Conservation (phyloP, 495 filamentous ascomycete genomes). For the Hyphodiscus hymeniophilus region DNA sequence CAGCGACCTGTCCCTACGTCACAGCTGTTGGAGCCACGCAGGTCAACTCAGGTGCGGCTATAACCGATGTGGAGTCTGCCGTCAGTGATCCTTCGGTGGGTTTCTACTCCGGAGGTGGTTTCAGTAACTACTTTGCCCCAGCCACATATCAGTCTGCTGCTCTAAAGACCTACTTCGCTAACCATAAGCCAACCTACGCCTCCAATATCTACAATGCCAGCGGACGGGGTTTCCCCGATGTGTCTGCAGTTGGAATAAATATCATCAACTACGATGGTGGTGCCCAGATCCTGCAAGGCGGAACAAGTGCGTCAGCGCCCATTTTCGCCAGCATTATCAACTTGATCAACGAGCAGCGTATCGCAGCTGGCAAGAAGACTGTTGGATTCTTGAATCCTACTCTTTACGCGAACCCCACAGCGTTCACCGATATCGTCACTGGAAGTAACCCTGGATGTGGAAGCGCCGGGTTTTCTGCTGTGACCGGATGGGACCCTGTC, state of each 20-base stretch:
- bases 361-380: conserved; percentile 35
- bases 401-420: conserved; percentile 38
- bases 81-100: not conserved
- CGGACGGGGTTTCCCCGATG: not conserved
- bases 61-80: not conserved
- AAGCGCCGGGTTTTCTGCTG: conserved; percentile 40
- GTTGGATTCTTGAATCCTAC: conserved; percentile 47
- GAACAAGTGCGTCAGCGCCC: conserved; percentile 32
- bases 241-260: conserved; percentile 16
- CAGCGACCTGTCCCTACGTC: conserved; percentile 36
- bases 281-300: conserved; percentile 19
- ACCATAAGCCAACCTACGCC: conserved; percentile 19
- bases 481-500: conserved; percentile 55
- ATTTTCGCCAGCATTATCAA: conserved; percentile 31
- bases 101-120: conserved; percentile 38
- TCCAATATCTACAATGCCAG: not conserved
- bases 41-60: conserved; percentile 15
- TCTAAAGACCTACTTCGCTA: conserved; percentile 17
- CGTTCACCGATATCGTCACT: conserved; percentile 40
- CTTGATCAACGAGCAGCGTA: conserved; percentile 39
- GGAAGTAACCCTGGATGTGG: conserved; percentile 40
- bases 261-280: conserved; percentile 21
- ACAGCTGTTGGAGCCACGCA: conserved; percentile 36
- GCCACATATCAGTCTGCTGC: conserved; percentile 30
- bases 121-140: conserved; percentile 33